These are phyloP conservation scores for Podila horticola DNA, from an alignment of 192 early-diverging fungal species.

Conservation along the genomic window DNA sequence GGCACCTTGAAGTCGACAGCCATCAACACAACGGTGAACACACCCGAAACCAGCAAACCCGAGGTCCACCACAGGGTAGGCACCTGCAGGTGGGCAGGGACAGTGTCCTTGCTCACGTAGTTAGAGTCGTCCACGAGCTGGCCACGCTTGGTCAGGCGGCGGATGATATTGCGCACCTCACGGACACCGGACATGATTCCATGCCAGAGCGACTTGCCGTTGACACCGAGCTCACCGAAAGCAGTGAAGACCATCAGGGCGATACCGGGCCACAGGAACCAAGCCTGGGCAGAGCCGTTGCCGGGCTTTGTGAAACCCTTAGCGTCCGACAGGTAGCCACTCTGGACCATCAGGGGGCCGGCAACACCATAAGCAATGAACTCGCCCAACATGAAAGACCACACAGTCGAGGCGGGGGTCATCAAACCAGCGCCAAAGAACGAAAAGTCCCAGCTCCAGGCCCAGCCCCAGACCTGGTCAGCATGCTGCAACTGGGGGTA, in stretches of 20 bases:
- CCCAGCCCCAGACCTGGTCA: constrained; percentile 61
- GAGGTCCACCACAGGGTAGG: constrained; percentile 62
- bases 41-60: constrained; percentile 61
- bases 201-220: constrained; percentile 61
- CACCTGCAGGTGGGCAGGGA: constrained; percentile 57
- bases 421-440: constrained; percentile 76
- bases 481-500: constrained; percentile 53
- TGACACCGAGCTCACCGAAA: constrained; percentile 66
- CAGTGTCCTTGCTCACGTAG: constrained; percentile 55
- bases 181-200: constrained; percentile 54
- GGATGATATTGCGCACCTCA: constrained; percentile 31
- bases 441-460: constrained; percentile 59
- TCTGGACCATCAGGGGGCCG: constrained; percentile 63
- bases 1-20: constrained; percentile 64
- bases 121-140: constrained; percentile 13
- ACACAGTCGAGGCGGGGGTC: constrained; percentile 63
- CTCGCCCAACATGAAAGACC: constrained; percentile 64
- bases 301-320: constrained; percentile 40
- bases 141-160: constrained; percentile 15
- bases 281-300: constrained; percentile 63
- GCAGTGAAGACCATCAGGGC: constrained; percentile 71
- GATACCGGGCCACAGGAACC: constrained; percentile 80
- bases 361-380: constrained; percentile 65
- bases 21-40: constrained; percentile 68
- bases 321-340: constrained; percentile 37